Evolutionary conservation across 2,329 filamentous ascomycete species (phyloP), one percentile per base, ranked within the genome.

Genomic region (Arthrinium phaeospermum): DNA sequence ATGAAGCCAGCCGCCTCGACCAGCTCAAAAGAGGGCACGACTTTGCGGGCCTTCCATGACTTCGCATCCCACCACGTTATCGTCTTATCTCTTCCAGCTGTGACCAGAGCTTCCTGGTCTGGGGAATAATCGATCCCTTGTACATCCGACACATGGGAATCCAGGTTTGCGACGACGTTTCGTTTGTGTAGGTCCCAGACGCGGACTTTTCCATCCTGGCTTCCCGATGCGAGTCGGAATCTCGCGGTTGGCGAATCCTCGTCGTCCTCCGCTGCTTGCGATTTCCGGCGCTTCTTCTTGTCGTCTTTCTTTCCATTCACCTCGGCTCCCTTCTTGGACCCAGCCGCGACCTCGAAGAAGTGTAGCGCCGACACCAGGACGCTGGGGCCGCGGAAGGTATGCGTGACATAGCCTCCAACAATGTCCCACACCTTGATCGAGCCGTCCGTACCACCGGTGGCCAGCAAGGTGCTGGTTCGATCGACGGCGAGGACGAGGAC

Each of bases 341-440:
- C 78, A 14, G 84, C 80, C 34, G 91, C 87, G 22, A 94, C 86
- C 79, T 97, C 92, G 81, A 98, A 99, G 83, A 99, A 98, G 77
- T 92, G 92, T 24, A 99, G 86, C 0, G 96, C 94, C 16, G 96
- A 98, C 5, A 99, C 90, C 30, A 99, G 89, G 13, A 96, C 95
- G 73, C 95, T 95, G 72, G 97, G 96, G 1, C 95, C 95, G 76
- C 96, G 93, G 82, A 99, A 97, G 0, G 94, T 98, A 82, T 99
- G 96, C 41, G 97, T 99, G 45, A 95, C 91, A 82, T 93, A 98
- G 30, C 96, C 96, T 64, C 92, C 94, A 69, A 88, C 87, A 73
- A 99, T 94, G 83, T 99, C 96, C 96, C 96, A 99, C 70, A 99
- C 92, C 82, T 99, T 99, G 78, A 98, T 94, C 0, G 93, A 90